Evolutionary conservation across 345 rosid genomes (phyloP), one percentile per base, ranked within the genome.

Genomic region (thale cress (Arabidopsis thaliana)): DNA sequence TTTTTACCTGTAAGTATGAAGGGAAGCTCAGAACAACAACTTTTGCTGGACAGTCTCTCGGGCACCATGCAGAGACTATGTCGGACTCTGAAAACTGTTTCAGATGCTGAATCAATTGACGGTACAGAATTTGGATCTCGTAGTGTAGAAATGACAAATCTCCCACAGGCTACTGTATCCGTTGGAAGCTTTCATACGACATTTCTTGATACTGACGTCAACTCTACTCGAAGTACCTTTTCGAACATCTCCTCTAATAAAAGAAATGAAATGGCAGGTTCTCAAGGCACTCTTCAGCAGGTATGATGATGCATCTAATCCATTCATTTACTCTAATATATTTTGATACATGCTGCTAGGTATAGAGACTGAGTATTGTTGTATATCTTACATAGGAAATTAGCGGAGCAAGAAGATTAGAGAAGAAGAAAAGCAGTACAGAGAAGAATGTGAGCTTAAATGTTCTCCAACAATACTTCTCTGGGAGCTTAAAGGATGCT

Each of bases 401-500:
- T 44, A 72, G 44, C 52, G 83, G 81, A 77, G 56, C 76, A 1
- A 84, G 83, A 72, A 85, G 82, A 76, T 81, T 57, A 22, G 93
- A 89, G 82, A 93, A 88, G 80, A 91, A 86, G 83, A 85, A 82
- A 82, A 88, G 79, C 78, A 85, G 88, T 41, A 82, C 90, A 7
- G 98, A 91, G 86, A 94, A 91, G 84, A 87, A 79, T 75, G 97
- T 91, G 80, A 94, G 90, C 84, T 82, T 91, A 79, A 79, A 86
- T 69, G 90, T 89, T 78, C 98, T 93, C 56, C 93, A 87, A 81
- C 93, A 89, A 71, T 87, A 93, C 77, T 93, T 93, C 78, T 85
- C 93, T 16, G 97, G 98, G 75, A 93, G 97, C 82, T 83, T 93
- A 59, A 93, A 93, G 82, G 93, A 89, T 84, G 98, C 98, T 79